Base-by-base conservation (phyloP, 306 rosid genomes). In the Rosa lucieae region DNA sequence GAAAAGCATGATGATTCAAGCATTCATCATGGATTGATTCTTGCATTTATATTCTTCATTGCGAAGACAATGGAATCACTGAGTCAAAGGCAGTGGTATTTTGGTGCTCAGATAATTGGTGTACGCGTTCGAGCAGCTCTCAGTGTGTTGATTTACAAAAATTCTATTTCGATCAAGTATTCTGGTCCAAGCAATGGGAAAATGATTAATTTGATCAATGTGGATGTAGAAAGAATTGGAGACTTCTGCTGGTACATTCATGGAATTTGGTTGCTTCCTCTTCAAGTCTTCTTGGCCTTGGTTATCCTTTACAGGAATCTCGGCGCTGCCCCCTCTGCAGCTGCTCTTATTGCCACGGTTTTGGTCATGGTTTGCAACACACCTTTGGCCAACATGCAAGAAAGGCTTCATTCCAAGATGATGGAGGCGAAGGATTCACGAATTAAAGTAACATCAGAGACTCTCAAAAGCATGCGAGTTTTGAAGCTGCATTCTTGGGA, bases 401-500 rank as follows among this genome's bases (percentile, higher is more conserved):
- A 89, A 82, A 78, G 49, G 21, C 89, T 92, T 66, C 97, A 92
- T 77, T 89, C 97, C 39, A 92, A 89, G 79, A 92, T 94, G 75
- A 94, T 94, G 98, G 95, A 92, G 53, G 97, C 92, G 2, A 92
- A 88, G 66, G 98, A 94, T 74, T 75, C 95, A 1, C 85, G 99
- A 81, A 92, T 94, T 78, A 94, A 92, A 80, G 56, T 82, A 82
- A 92, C 97, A 58, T 89, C 99, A 0, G 97, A 94, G 90, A 89
- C 87, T 35, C 80, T 92, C 63, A 94, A 89, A 90, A 91, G 86
- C 85, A 90, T 92, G 72, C 82, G 97, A 74, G 92, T 94, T n/a
- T 79, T 94, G 56, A 94, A 94, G 73, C 76, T 94, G 74, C 91
- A 94, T 83, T 92, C 97, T 21, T 94, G 99, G 97, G 99, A 94